phyloP scores from a whole-genome alignment of 495 filamentous ascomycete species.

The Penicillium maclennaniae region DNA sequence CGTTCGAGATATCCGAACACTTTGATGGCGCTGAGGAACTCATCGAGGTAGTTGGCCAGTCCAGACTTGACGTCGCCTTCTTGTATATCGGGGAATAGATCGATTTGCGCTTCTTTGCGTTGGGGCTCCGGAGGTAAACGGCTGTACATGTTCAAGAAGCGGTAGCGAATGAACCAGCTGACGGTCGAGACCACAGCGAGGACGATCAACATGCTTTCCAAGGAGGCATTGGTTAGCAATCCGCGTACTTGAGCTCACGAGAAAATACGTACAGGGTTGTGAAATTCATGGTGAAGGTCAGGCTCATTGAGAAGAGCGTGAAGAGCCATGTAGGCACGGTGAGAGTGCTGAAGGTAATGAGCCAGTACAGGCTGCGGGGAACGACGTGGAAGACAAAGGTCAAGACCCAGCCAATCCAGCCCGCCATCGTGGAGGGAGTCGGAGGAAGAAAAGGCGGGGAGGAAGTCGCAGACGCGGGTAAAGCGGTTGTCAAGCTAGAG shows the following conservation, averaged over 20 bases:
- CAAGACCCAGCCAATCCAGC: conserved; percentile 43
- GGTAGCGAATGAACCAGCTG: conserved; percentile 91
- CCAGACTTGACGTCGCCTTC: conserved; percentile 88
- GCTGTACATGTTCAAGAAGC: conserved; percentile 92
- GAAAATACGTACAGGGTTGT: conserved; percentile 71
- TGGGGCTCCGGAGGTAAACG: conserved; percentile 90
- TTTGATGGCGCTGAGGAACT: conserved; percentile 98
- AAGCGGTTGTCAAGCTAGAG: conserved; percentile 16
- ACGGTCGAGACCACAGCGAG: conserved; percentile 71
- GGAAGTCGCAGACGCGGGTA: conserved; percentile 17
- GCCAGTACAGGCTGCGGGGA: conserved; percentile 74
- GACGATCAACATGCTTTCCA: conserved; percentile 67
- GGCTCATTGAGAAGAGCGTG: conserved; percentile 87
- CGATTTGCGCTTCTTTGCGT: conserved; percentile 90
- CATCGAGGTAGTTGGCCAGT: conserved; percentile 90
- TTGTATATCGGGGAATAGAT: conserved; percentile 88
- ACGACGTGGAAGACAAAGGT: conserved; percentile 48
- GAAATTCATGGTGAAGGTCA: conserved; percentile 97
- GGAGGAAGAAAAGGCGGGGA: conserved; percentile 31
- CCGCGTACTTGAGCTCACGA: neutral
- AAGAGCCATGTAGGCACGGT: conserved; percentile 88
- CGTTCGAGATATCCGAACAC: conserved; percentile 97
- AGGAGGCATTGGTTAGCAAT: conserved; percentile 4
- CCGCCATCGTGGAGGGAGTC: conserved; percentile 41
- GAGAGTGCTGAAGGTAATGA: conserved; percentile 80